Evolutionary conservation across 1,284 basidiomycete species (phyloP).

Genomic region (Tranzscheliella williamsii): DNA sequence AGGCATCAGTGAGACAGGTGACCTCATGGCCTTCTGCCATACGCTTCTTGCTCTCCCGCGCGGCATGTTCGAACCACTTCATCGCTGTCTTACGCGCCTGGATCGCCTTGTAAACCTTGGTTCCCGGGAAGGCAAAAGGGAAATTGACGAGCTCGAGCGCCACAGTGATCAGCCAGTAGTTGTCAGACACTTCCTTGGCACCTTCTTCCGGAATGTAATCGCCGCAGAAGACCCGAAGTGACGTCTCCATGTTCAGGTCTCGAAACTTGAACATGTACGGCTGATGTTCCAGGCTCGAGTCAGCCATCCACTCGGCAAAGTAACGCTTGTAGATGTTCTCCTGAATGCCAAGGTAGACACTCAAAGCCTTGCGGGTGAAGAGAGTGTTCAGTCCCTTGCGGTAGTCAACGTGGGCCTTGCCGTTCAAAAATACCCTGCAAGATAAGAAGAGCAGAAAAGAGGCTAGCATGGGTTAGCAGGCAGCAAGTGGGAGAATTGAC

Average conservation of each 20-base stretch:
- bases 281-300: conserved; percentile 50
- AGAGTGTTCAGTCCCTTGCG: conserved; percentile 86
- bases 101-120: conserved; percentile 92
- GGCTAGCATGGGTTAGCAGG: no score
- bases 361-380: conserved; percentile 75
- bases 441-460: conserved; percentile 1
- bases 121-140: conserved; percentile 77
- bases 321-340: conserved; percentile 81
- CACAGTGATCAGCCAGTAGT: conserved; percentile 94
- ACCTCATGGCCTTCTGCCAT: conserved; percentile 82
- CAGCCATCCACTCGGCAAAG: conserved; percentile 65
- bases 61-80: conserved; percentile 80
- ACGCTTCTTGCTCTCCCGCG: conserved; percentile 76
- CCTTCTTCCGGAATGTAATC: conserved; percentile 81
- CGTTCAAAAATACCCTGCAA: conserved; percentile 89
- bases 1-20: conserved; percentile 88
- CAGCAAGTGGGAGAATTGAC: no score
- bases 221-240: conserved; percentile 92
- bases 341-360: conserved; percentile 85
- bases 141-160: conserved; percentile 99
- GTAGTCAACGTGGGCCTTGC: conserved; percentile 91
- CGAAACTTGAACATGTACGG: conserved; percentile 85
- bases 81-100: conserved; percentile 88
- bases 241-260: conserved; percentile 95
- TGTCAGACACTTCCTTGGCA: conserved; percentile 79